phyloP scores from a whole-genome alignment of 495 filamentous ascomycete genomes.

The Neurospora africana region DNA sequence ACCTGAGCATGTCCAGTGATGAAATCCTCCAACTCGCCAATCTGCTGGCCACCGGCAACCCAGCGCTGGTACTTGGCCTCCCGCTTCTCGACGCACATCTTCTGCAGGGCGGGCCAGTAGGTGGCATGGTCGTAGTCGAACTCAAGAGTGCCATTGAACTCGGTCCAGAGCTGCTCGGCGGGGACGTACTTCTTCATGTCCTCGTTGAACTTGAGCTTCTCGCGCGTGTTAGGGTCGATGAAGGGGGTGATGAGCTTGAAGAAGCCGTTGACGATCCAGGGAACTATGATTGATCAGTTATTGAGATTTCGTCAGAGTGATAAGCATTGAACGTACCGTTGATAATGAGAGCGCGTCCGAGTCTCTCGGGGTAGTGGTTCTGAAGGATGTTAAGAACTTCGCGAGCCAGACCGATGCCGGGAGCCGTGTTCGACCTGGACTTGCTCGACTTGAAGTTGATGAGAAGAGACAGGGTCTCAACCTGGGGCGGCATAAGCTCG shows the following conservation, averaged over 20 bases:
- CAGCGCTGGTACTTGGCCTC: conserved; percentile 55
- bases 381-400: conserved; percentile 81
- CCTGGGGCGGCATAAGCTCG: conserved; percentile 74
- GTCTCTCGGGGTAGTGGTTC: conserved; percentile 84
- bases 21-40: conserved; percentile 78
- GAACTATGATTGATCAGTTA: conserved; percentile 43
- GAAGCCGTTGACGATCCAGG: conserved; percentile 79
- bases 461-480: conserved; percentile 74
- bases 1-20: conserved; percentile 28
- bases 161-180: conserved; percentile 61
- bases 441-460: conserved; percentile 72
- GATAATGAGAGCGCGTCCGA: conserved; percentile 80
- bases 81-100: conserved; percentile 51
- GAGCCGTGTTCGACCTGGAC: conserved; percentile 62
- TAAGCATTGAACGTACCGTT: conserved; percentile 49
- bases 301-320: too few relatives aligned
- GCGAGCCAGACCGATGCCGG: conserved; percentile 62
- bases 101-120: conserved; percentile 81
- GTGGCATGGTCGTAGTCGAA: conserved; percentile 79
- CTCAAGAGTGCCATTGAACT: conserved; percentile 50
- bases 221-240: conserved; percentile 81
- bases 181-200: conserved; percentile 71
- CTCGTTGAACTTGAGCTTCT: conserved; percentile 94
- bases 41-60: conserved; percentile 62
- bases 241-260: conserved; percentile 93